Evolutionary conservation across 768 basidiomycete species (phyloP).

Genomic region (Xerocomus potaroensis): DNA sequence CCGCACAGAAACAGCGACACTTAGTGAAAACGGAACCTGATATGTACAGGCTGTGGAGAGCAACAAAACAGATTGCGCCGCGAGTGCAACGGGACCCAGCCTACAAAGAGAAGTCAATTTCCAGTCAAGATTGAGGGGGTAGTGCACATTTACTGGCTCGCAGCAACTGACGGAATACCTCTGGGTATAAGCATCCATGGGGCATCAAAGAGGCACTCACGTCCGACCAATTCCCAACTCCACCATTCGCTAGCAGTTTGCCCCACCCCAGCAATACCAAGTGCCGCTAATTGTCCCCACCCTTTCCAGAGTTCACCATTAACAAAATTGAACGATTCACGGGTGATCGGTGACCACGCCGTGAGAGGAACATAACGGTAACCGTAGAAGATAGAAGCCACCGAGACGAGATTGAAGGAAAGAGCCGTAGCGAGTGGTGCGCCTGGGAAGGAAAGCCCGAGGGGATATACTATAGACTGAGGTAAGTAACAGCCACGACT

Average conservation of each 20-base stretch:
- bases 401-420: constrained; percentile 80
- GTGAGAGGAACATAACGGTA: constrained; percentile 56
- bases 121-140: neutral
- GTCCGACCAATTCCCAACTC: constrained; percentile 86
- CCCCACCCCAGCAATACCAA: constrained; percentile 78
- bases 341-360: constrained; percentile 62
- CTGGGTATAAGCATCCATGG: neutral
- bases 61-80: constrained; percentile 83
- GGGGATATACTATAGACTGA: constrained; percentile 33
- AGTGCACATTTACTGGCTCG: constrained; percentile 40
- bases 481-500: constrained; percentile 1
- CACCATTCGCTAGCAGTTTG: constrained; percentile 94
- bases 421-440: constrained; percentile 88
- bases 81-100: constrained; percentile 75
- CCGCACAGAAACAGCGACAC: constrained; percentile 84
- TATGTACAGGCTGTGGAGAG: constrained; percentile 72
- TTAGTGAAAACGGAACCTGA: constrained; percentile 80
- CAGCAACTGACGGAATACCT: constrained; percentile 38
- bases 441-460: constrained; percentile 86
- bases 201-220: constrained; percentile 14
- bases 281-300: constrained; percentile 62
- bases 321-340: constrained; percentile 40
- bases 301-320: constrained; percentile 59
- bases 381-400: constrained; percentile 60
- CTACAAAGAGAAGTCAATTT: constrained; percentile 31